Evolutionary conservation across 345 rosid species (phyloP), one percentile per base, ranked within the genome.

Genomic region (Lepidium africanum): DNA sequence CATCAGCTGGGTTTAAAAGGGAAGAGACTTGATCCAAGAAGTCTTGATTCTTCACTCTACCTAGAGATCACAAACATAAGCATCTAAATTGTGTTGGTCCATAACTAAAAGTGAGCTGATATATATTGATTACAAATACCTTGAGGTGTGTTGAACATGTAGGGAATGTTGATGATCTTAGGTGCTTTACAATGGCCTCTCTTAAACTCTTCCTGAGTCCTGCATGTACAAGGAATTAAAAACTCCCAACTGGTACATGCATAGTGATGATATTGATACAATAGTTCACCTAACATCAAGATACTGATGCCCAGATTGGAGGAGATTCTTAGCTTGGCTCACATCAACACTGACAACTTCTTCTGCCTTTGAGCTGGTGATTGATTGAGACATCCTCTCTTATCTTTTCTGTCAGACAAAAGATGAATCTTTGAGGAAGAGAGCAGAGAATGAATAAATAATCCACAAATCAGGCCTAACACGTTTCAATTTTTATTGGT

Each of bases 141-240:
- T 69, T 88, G 77, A 56, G 97, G 85, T 48, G 89, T 83, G 75
- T 61, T 80, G 76, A 87, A 67, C 86, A 90, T 62, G 83, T 87
- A 87, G 38, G 98, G 98, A 48, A 88, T 79, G 77, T 90, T 90
- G 55, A 81, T 19, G 71, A 85, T 80, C 74, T 86, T 80, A 15
- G 76, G 74, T n/a, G 81, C 78, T 48, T 60, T 52, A 27, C 83
- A 89, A 69, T 87, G 90, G 19, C 92, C 96, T 75, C 81, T 79
- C 72, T 68, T 77, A 79, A 64, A 87, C 71, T 92, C 98, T 61
- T 87, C 95, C 58, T 47, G 82, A 0, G 95, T 89, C 83, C 96
- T 92, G 70, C 71, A 59, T 42, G 42, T 43, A 38, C 43, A 65
- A 57, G 46, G 11, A 41, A 42, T 8, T 51, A 50, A 5, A 25